Evolutionary conservation across 768 basidiomycete genomes (phyloP), one percentile per base, ranked within the genome.

Genomic region (Mycena rosella): DNA sequence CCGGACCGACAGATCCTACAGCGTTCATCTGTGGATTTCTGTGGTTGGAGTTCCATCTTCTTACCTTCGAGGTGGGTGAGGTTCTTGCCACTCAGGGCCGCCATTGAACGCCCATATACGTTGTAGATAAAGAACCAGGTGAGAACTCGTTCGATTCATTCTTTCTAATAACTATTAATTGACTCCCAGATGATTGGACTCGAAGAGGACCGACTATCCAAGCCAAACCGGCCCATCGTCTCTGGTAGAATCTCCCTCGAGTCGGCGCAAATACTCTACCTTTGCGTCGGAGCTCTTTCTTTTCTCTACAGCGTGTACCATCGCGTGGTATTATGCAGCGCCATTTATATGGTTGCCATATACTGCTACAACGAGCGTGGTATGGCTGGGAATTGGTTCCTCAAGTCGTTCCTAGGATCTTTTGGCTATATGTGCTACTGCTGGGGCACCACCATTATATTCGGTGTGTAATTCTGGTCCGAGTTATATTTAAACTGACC

Each of bases 401-500:
- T 70, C 22, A 75, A 75, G 60, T 71, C 67, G 3, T 66, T 70
- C 36, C 55, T 75, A 17, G 67, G 65, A 10, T 61, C 73, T 6
- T 27, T 75, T 18, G 73, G 73, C 36, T 75, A 75, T 42, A 55
- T 29, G 62, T 70, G 68, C 57, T 74, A 73, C 54, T 72, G 70
- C 36, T 74, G 74, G 74, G 74, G 74, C 10, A 72, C 73, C 17
- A 72, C 71, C 9, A 52, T 68, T 18, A 64, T 74, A 34, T 66
- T 75, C 30, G 73, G 74, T 72, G 40, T 26, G 69, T 56, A n/a
- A 17, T 14, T 22, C 48, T 40, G 10, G 49, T 14, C 24, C 15
- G 5, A 29, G 0, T n/a, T 48, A 1, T 22, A 22, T 20, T 27
- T 18, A 0, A 27, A 54, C 29, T 48, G 30, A 49, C 32, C n/a